Evolutionary conservation across 1,284 basidiomycete species (phyloP).

Genomic region (Coniferiporia sulphurascens): DNA sequence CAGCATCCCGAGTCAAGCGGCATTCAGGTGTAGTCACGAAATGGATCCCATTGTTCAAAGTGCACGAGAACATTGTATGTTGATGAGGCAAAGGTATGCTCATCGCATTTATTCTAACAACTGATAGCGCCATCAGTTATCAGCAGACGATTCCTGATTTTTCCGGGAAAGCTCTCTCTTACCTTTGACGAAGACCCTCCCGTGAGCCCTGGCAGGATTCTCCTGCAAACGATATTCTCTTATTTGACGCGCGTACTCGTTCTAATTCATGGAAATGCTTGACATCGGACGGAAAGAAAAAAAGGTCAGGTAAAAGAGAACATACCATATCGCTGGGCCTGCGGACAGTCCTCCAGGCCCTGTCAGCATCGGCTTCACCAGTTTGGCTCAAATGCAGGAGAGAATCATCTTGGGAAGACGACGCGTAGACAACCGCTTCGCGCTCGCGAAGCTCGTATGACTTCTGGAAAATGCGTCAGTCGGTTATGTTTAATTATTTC

Average conservation of each 20-base stretch:
- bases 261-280: slow-evolving; percentile 40
- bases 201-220: slow-evolving; percentile 73
- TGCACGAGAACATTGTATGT: slow-evolving; percentile 78
- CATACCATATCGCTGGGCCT: slow-evolving; percentile 90
- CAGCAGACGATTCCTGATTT: not conserved
- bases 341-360: slow-evolving; percentile 85
- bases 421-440: slow-evolving; percentile 74
- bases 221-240: slow-evolving; percentile 74
- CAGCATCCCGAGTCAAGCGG: slow-evolving; percentile 54
- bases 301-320: slow-evolving; percentile 11
- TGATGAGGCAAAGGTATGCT: slow-evolving; percentile 71
- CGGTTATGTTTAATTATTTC: not conserved
- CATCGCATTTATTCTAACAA: slow-evolving; percentile 72
- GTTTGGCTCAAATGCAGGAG: slow-evolving; percentile 64
- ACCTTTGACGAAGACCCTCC: slow-evolving; percentile 94
- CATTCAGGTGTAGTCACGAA: slow-evolving; percentile 90
- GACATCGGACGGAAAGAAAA: slow-evolving; percentile 3
- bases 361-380: slow-evolving; percentile 77
- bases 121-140: slow-evolving; percentile 35
- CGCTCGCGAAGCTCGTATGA: slow-evolving; percentile 64
- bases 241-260: slow-evolving; percentile 89
- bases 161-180: slow-evolving; percentile 21
- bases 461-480: slow-evolving; percentile 27
- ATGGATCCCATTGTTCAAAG: slow-evolving; percentile 95
- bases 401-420: slow-evolving; percentile 57